Evolutionary conservation across 78 protist genomes (phyloP), one percentile per base, ranked within the genome.

Genomic region (Cavenderia fasciculata): DNA sequence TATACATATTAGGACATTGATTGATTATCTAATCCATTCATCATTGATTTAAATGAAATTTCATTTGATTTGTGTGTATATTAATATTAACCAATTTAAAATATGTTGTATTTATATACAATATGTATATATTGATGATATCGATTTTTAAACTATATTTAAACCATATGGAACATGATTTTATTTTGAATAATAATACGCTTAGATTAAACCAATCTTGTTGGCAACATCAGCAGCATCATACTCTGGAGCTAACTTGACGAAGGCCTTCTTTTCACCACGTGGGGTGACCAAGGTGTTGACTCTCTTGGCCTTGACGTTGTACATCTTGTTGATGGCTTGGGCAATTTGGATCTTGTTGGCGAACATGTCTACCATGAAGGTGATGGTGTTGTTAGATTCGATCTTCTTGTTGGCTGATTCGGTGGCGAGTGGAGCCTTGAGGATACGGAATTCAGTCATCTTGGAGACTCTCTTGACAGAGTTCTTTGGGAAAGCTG

Each of bases 201-300:
- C n/a, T 95, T 95, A 97, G 94, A 96, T 91, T 87, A 97, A 91
- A 66, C 98, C 98, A 40, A 96, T 96, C 94, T 63, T 97, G 99
- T 88, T 95, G 84, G 99, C 99, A 61, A 97, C 94, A 47, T 93
- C 98, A 47, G 96, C 94, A 27, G 99, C 99, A 12, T 97, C 97
- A 19, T 36, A 63, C 70, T 75, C 97, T 12, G 85, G 74, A 0
- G 92, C 70, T 14, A 99, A 86, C 43, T 91, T 90, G 62, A 99
- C 97, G 95, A 86, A 98, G 21, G 99, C 99, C 98, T 98, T 99
- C 98, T 99, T 99, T 34, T 46, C 62, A 33, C 99, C 99, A 25
- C 95, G 95, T 36, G 99, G 98, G 11, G 95, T 71, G 88, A 97
- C 92, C 43, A 97, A 94, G 31, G 99, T 97, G 98, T 97, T 97